Evolutionary conservation across 768 basidiomycete species (phyloP), one percentile per base, ranked within the genome.

Genomic region (Basidioascus undulatus): DNA sequence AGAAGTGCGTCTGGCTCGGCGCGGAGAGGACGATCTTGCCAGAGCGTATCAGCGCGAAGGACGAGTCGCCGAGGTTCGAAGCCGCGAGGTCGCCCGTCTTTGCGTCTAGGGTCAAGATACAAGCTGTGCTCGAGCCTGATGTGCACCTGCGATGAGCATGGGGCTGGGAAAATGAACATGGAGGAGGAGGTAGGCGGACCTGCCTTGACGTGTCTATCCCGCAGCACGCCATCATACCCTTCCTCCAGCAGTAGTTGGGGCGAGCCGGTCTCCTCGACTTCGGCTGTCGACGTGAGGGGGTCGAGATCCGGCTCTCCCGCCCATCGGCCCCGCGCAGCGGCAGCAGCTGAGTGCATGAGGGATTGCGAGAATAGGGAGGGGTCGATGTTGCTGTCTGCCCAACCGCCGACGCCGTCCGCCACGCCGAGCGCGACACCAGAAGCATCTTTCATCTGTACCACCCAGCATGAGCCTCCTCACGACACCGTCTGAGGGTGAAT

Each of bases 401-500:
- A 94, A 16, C 86, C 84, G 2, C 84, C 84, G 4, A 92, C 84
- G 16, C 86, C 86, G 50, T 94, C 86, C 30, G 84, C 80, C 5
- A 92, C 70, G 28, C 81, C 83, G 40, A 92, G 64, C 2, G 76
- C 69, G 23, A 80, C 55, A 19, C 78, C n/a, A n/a, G n/a, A n/a
- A n/a, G n/a, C n/a, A n/a, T n/a, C n/a, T n/a, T n/a, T n/a, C n/a
- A n/a, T n/a, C n/a, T n/a, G n/a, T n/a, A n/a, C n/a, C n/a, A n/a
- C n/a, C n/a, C n/a, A n/a, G n/a, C n/a, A n/a, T n/a, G n/a, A n/a
- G n/a, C n/a, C n/a, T n/a, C n/a, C n/a, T n/a, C n/a, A n/a, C n/a
- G n/a, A n/a, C n/a, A n/a, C n/a, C n/a, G n/a, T n/a, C n/a, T n/a
- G n/a, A n/a, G n/a, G n/a, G n/a, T n/a, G n/a, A n/a, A n/a, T n/a